These are phyloP conservation scores for Fallopia convolvulus DNA, from an alignment of 148 eudicot genomes.

Conservation along the genomic window DNA sequence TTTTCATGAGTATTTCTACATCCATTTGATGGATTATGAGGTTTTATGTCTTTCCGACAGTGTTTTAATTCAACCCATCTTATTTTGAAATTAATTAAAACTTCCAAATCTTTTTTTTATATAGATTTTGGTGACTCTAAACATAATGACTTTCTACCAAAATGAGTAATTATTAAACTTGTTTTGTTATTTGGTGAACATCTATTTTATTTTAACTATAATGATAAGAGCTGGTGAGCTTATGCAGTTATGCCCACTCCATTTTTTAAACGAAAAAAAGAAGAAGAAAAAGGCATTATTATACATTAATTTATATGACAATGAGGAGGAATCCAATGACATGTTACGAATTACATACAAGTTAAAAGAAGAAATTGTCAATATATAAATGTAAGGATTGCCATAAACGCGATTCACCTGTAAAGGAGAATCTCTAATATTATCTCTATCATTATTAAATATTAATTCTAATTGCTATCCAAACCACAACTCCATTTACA, in stretches of 20 bases:
- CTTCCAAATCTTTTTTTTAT: too few species aligned
- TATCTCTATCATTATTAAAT: background rate
- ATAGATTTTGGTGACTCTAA: background rate
- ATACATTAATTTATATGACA: background rate
- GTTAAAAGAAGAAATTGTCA: background rate
- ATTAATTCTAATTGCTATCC: background rate
- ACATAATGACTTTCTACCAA: background rate
- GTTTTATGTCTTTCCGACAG: background rate
- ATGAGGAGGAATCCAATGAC: conserved; percentile 3
- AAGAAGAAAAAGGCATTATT: too few species aligned
- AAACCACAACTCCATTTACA: background rate
- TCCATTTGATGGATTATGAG: background rate
- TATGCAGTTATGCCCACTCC: background rate
- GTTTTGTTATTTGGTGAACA: background rate
- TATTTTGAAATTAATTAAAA: too few species aligned
- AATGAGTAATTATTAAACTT: background rate
- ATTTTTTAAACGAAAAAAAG: background rate
- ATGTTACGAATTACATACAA: background rate
- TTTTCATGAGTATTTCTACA: background rate
- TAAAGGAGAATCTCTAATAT: background rate
- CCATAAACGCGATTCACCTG: background rate
- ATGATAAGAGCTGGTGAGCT: background rate
- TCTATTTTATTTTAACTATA: background rate
- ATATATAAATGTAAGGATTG: background rate
- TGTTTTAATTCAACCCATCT: too few species aligned